Base-by-base conservation (phyloP, 768 basidiomycete genomes). In the Tubosaeta sp. region DNA sequence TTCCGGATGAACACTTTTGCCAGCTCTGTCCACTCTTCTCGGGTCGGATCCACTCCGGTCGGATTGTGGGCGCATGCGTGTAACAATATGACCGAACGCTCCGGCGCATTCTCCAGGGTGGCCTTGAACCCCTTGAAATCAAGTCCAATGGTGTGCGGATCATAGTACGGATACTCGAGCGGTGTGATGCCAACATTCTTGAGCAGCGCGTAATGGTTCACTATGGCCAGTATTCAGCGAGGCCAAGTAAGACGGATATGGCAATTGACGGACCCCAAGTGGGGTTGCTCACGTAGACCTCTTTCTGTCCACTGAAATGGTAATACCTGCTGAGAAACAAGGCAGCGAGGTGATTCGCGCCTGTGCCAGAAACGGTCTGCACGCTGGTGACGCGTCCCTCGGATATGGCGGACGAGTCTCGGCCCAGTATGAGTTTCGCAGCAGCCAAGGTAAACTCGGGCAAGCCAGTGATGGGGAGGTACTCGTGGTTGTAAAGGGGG, bases 41-140 rank as follows among this genome's bases (percentile, higher is more conserved):
- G 67, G 30, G 91, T 93, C 7, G 94, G 94, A 69, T 98, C 94
- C 25, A 95, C 90, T 3, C 94, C 94, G 2, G 95, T 98, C 8
- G 94, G 94, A 66, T 98, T 98, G 70, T 98, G 94, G 35, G 94
- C 94, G 66, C 94, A 96, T 9, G 87, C 90, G 64, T 98, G 94
- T 36, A 99, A 71, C 55, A 99, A 73, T 71, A 98, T 87, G 49
- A 94, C 86, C 3, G 92, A 94, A 18, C 84, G 81, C 11, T 77
- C 70, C 6, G 88, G 83, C 1, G 91, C 91, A 43, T 65, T 72
- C 60, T 82, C 64, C 57, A 94, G 69, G 11, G 81, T 60, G 14
- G 68, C 68, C 45, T 86, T 68, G 62, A 94, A 80, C 21, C 87
- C 88, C 22, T 72, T 64, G 60, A 84, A 88, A 64, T 94, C 90